Percentiles rank a stretch among this genome's conserved stretches.
Conservation (phyloP, 2,329 filamentous ascomycete species). For the Diplodia seriata region DNA sequence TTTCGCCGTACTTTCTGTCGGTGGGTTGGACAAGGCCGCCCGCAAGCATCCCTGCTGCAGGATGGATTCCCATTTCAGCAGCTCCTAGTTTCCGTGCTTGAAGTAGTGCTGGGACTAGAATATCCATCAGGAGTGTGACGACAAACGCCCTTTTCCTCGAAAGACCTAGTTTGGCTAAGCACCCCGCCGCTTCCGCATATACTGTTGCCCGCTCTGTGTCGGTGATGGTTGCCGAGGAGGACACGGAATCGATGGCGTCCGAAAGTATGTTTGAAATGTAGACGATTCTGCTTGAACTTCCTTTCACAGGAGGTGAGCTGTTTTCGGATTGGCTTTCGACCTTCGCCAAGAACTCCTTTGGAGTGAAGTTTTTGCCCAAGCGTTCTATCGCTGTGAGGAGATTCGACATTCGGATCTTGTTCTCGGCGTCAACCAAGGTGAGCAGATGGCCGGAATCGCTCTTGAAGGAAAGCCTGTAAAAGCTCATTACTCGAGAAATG, state of each 20-base stretch:
- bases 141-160: slow-evolving; percentile 92
- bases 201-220: slow-evolving; percentile 79
- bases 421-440: slow-evolving; percentile 22
- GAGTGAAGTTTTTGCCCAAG: slow-evolving; percentile 5
- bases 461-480: slow-evolving; percentile 31
- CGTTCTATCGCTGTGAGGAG: slow-evolving; percentile 26
- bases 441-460: slow-evolving; percentile 30
- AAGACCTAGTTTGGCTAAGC: slow-evolving; percentile 79
- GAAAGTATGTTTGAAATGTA: slow-evolving; percentile 70
- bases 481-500: slow-evolving; percentile 28
- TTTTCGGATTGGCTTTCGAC: slow-evolving; percentile 47
- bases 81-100: slow-evolving; percentile 92
- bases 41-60: slow-evolving; percentile 82
- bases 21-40: slow-evolving; percentile 47
- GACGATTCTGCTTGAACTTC: slow-evolving; percentile 38
- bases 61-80: slow-evolving; percentile 95
- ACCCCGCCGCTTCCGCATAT: slow-evolving; percentile 83
- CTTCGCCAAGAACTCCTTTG: slow-evolving; percentile 38
- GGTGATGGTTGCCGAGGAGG: slow-evolving; percentile 48
- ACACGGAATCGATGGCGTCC: slow-evolving; percentile 61
- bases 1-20: slow-evolving; percentile 28
- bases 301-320: slow-evolving; percentile 43
- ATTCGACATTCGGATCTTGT: slow-evolving; percentile 27
- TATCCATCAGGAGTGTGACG: slow-evolving; percentile 81
- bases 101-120: slow-evolving; percentile 82